phyloP scores from a whole-genome alignment of 148 eudicot genomes.

The Selenicereus undatus region DNA sequence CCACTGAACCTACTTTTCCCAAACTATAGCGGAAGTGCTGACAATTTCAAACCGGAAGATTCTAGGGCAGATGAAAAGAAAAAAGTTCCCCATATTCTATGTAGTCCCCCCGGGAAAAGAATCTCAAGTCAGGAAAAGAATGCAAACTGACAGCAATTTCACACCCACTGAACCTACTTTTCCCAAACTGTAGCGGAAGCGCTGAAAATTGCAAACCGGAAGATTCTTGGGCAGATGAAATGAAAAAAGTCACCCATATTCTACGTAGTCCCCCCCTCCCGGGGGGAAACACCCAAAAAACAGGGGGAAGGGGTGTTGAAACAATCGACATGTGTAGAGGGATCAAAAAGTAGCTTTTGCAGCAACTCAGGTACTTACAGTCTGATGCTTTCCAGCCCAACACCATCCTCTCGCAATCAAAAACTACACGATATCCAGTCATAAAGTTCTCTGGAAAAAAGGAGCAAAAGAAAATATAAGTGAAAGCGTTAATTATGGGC shows the following conservation, averaged over 20 bases:
- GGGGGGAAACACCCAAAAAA: no score
- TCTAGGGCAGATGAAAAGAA: not conserved
- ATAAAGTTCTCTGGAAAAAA: slow-evolving; percentile 72
- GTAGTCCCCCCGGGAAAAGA: not conserved
- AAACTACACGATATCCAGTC: slow-evolving; percentile 74
- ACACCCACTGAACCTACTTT: no score
- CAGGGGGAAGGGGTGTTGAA: no score
- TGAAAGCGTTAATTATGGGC: no score
- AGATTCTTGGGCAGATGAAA: not conserved
- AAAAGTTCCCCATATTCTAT: not conserved
- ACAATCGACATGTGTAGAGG: not conserved
- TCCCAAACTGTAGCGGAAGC: not conserved
- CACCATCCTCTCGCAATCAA: slow-evolving; percentile 72
- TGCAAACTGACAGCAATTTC: no score
- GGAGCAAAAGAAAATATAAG: not conserved
- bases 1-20: not conserved
- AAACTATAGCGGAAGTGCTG: not conserved
- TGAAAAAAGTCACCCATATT: not conserved
- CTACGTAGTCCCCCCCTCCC: not conserved
- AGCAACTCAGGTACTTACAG: slow-evolving; percentile 44
- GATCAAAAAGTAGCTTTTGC: not conserved
- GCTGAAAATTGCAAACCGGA: not conserved
- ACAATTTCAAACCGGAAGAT: not conserved
- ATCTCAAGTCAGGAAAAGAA: no score
- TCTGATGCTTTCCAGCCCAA: slow-evolving; percentile 77